Evolutionary conservation across 2,329 filamentous ascomycete genomes (phyloP).

Genomic region (Macroventuria anomochaeta): DNA sequence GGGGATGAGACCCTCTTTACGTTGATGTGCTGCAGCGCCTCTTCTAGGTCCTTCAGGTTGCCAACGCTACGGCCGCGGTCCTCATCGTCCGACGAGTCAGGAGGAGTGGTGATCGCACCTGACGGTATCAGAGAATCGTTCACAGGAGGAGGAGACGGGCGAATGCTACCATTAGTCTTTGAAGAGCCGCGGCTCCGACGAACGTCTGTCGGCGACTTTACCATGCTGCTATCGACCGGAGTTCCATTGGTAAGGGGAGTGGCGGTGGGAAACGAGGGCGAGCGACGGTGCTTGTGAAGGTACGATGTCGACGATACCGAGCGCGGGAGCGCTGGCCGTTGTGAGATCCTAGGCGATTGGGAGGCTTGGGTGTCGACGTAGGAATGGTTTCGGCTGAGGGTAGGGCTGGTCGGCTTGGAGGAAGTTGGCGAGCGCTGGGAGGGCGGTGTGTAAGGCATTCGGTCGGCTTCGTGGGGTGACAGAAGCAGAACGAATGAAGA

Average conservation of each 20-base stretch:
- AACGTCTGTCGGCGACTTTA: constrained; percentile 30
- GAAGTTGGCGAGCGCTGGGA: constrained; percentile 67
- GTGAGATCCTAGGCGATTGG: constrained; percentile 42
- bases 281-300: constrained; percentile 66
- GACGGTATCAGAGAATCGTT: constrained; percentile 78
- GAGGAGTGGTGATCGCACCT: constrained; percentile 87
- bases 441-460: constrained; percentile 90
- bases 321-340: constrained; percentile 59
- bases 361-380: constrained; percentile 53
- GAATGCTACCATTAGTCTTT: constrained; percentile 65
- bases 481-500: constrained; percentile 43
- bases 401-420: constrained; percentile 61
- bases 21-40: constrained; percentile 81
- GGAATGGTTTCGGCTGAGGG: constrained; percentile 58
- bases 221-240: constrained; percentile 24
- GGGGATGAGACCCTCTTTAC: constrained; percentile 68
- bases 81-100: constrained; percentile 90
- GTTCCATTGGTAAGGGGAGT: constrained; percentile 43
- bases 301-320: constrained; percentile 67
- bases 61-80: constrained; percentile 62
- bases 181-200: constrained; percentile 36
- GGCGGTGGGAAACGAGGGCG: constrained; percentile 56
- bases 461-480: constrained; percentile 46
- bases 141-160: constrained; percentile 83
- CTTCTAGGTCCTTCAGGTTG: constrained; percentile 72